Percentiles rank a stretch among this genome's conserved stretches.
These are phyloP conservation scores for Euphorbia tirucalli DNA, from an alignment of 345 rosid species.

Conservation along the genomic window DNA sequence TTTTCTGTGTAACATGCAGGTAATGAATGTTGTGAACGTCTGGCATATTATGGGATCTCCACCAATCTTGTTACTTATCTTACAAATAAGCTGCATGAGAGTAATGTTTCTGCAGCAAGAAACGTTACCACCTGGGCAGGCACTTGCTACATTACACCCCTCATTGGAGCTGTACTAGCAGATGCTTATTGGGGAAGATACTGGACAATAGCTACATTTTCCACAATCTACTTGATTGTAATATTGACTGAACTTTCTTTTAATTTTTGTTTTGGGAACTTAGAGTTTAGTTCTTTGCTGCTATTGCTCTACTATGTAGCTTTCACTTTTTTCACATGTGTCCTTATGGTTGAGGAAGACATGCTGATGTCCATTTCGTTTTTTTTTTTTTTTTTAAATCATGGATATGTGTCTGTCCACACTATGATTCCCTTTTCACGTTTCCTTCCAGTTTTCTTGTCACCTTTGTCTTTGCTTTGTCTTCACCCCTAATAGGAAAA, in stretches of 20 bases:
- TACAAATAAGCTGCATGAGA: conserved; percentile 71
- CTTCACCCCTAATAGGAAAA: not conserved
- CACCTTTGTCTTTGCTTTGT: not conserved
- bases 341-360: not conserved
- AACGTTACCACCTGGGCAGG: conserved; percentile 88
- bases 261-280: not conserved
- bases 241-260: not conserved
- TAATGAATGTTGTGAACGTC: conserved; percentile 88
- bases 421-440: not conserved
- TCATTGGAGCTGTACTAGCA: conserved; percentile 82
- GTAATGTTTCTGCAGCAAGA: conserved; percentile 86
- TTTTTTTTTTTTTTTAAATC: not conserved
- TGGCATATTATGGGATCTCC: conserved; percentile 92
- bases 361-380: not conserved
- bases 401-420: not conserved
- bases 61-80: conserved; percentile 87
- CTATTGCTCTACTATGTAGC: not conserved
- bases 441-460: not conserved
- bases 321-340: not conserved
- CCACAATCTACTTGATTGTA: conserved; percentile 76
- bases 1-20: conserved; percentile 37
- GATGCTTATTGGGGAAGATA: conserved; percentile 99
- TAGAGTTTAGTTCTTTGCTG: not conserved
- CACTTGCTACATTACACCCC: conserved; percentile 91
- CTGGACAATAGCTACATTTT: conserved; percentile 92